Conservation (phyloP, 768 basidiomycete genomes). For the Tylopilus felleus region DNA sequence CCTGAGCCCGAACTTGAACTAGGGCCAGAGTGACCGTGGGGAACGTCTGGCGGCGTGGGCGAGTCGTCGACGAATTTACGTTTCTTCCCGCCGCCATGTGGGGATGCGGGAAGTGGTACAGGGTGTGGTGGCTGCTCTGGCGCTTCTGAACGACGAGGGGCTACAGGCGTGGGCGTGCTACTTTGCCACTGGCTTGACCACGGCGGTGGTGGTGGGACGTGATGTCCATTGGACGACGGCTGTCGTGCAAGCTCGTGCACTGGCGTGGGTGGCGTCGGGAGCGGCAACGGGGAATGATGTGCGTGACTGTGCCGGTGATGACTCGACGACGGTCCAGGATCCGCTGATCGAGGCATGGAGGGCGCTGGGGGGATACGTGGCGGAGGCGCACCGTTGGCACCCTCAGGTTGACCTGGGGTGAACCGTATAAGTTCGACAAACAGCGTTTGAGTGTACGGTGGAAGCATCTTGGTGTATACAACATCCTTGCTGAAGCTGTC, state of each 20-base stretch:
- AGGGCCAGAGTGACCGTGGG: constrained; percentile 9
- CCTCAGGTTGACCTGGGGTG: constrained; percentile 32
- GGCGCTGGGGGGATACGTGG: constrained; percentile 15
- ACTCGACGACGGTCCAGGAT: constrained; percentile 29
- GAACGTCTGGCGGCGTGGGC: constrained; percentile 23
- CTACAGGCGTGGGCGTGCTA: constrained; percentile 12
- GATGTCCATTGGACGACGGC: constrained; percentile 32
- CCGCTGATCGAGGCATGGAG: constrained; percentile 21
- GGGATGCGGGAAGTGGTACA: constrained; percentile 21
- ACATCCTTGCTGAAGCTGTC: constrained; percentile 71
- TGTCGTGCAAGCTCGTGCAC: constrained; percentile 32
- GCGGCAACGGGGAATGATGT: constrained; percentile 30
- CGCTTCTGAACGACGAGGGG: constrained; percentile 23
- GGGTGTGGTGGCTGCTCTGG: constrained; percentile 18
- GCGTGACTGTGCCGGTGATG: constrained; percentile 29
- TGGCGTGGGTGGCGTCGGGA: constrained; percentile 34
- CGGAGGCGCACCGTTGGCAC: constrained; percentile 14
- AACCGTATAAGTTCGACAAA: constrained; percentile 69
- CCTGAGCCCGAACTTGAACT: constrained; percentile 8
- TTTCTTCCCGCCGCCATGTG: constrained; percentile 33
- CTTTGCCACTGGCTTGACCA: constrained; percentile 34
- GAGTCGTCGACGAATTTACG: constrained; percentile 35
- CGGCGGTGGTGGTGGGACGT: constrained; percentile 34
- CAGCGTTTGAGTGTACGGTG: constrained; percentile 61
- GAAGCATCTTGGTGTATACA: constrained; percentile 62